These are phyloP conservation scores for Hypomyces perniciosus DNA, from an alignment of 2,329 filamentous ascomycete genomes.

Conservation along the genomic window DNA sequence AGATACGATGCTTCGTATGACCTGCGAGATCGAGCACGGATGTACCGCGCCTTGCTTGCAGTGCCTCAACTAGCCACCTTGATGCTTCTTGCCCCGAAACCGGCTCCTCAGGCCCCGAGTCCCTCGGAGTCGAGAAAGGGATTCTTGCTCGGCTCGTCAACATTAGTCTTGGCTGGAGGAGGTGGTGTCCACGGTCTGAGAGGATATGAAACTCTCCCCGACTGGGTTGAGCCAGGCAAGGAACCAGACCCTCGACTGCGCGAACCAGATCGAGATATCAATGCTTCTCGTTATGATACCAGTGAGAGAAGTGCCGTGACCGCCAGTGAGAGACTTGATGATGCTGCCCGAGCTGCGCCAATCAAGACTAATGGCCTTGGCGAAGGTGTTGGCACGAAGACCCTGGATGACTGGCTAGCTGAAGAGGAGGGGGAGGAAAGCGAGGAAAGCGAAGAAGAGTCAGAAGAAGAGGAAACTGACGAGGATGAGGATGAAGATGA, in stretches of 20 bases:
- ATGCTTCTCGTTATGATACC: slow-evolving; percentile 25
- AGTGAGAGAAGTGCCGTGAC: slow-evolving; percentile 37
- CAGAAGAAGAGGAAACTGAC: slow-evolving; percentile 41
- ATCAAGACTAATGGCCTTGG: slow-evolving; percentile 45
- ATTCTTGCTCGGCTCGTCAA: slow-evolving; percentile 76
- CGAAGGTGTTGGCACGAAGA: slow-evolving; percentile 61
- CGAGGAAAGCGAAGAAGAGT: slow-evolving; percentile 47
- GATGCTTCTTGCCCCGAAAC: slow-evolving; percentile 88
- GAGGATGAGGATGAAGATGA: slow-evolving; percentile 47
- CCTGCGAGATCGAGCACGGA: slow-evolving; percentile 80
- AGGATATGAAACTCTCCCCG: slow-evolving; percentile 74
- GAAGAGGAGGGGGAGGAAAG: slow-evolving; percentile 59
- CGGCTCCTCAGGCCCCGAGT: slow-evolving; percentile 82
- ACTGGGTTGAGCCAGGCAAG: slow-evolving; percentile 74
- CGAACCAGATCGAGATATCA: slow-evolving; percentile 43
- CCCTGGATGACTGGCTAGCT: slow-evolving; percentile 87
- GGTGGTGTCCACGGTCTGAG: slow-evolving; percentile 66
- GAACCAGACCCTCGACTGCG: slow-evolving; percentile 74
- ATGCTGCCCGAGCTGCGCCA: slow-evolving; percentile 36
- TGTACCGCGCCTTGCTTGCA: slow-evolving; percentile 79
- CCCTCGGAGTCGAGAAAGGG: slow-evolving; percentile 78
- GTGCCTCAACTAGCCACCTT: slow-evolving; percentile 84
- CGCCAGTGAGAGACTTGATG: slow-evolving; percentile 59
- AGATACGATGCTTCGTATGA: slow-evolving; percentile 95
- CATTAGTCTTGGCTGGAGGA: slow-evolving; percentile 74